phyloP scores from a whole-genome alignment of 176 grass and related monocot genomes.

The Echinochloa phyllopogon region DNA sequence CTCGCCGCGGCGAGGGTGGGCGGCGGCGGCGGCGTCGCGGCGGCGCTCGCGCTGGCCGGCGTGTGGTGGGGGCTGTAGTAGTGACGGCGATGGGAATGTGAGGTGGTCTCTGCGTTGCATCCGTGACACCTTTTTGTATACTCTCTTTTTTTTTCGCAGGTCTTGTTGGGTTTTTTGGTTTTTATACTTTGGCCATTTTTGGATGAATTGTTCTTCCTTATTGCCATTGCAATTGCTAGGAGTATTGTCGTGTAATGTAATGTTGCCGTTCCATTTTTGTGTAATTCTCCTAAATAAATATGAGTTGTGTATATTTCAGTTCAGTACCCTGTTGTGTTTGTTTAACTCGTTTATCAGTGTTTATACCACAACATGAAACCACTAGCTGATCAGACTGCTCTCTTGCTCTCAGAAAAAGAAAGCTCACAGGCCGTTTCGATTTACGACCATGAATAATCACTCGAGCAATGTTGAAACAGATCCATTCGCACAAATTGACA shows the following conservation, averaged over 20 bases:
- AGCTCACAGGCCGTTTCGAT: background rate
- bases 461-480: background rate
- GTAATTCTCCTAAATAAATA: constrained; percentile 47
- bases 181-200: constrained; percentile 28
- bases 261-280: constrained; percentile 27
- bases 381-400: background rate
- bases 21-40: constrained; percentile 24
- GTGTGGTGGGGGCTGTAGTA: constrained; percentile 65
- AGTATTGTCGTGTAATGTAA: constrained; percentile 24
- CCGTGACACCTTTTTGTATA: constrained; percentile 23
- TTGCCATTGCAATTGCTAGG: constrained; percentile 43
- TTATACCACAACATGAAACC: background rate
- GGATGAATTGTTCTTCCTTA: background rate
- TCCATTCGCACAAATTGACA: too few species aligned
- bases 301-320: constrained; percentile 7
- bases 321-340: background rate
- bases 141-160: background rate
- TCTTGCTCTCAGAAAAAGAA: background rate
- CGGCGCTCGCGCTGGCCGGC: constrained; percentile 45
- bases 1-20: constrained; percentile 19
- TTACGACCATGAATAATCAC: background rate
- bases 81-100: background rate
- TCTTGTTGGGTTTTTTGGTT: background rate
- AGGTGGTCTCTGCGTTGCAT: background rate
- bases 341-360: background rate